A percentile compares a stretch with the other conserved stretches of the same genome.
Evolutionary conservation across 2,329 filamentous ascomycete genomes (phyloP).

Genomic region (Aspergillus glaucus): DNA sequence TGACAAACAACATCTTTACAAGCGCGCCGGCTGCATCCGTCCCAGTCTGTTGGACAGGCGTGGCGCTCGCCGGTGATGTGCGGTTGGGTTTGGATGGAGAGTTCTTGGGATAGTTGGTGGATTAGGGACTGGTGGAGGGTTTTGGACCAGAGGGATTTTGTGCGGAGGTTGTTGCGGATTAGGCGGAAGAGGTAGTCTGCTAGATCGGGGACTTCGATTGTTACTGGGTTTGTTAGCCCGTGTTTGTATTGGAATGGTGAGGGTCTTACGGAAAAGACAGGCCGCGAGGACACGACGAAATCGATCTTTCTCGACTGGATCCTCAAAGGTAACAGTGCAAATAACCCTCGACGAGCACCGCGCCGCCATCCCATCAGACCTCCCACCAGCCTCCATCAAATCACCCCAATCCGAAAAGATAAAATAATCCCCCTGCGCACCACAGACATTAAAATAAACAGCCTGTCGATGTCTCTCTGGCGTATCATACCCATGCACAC

Average conservation of each 20-base stretch:
- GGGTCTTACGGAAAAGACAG: constrained; percentile 23
- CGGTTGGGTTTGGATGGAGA: constrained; percentile 11
- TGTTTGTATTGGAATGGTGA: neutral
- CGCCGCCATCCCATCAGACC: constrained; percentile 4
- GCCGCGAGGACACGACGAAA: constrained; percentile 29
- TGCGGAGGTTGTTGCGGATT: constrained; percentile 25
- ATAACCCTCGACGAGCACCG: constrained; percentile 20
- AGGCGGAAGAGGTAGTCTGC: constrained; percentile 28
- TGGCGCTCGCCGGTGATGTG: constrained; percentile 17
- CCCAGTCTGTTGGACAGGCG: constrained; percentile 29
- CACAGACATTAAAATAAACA: constrained; percentile 22
- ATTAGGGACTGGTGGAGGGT: constrained; percentile 16
- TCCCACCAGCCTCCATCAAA: constrained; percentile 6
- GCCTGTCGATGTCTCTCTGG: constrained; percentile 34
- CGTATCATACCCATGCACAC: constrained; percentile 21
- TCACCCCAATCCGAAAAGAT: constrained; percentile 27
- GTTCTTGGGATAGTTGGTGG: constrained; percentile 21
- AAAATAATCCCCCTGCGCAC: constrained; percentile 27
- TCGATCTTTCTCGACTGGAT: constrained; percentile 23
- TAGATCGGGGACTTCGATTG: constrained; percentile 18
- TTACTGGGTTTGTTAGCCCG: constrained; percentile 10
- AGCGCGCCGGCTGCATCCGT: constrained; percentile 16
- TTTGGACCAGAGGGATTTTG: constrained; percentile 6
- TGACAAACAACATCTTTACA: constrained; percentile 22
- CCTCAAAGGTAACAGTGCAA: constrained; percentile 16